A percentile compares a stretch with the other conserved stretches of the same genome.
Conservation (phyloP, 2,329 filamentous ascomycete species). For the Fusarium anthophilum region DNA sequence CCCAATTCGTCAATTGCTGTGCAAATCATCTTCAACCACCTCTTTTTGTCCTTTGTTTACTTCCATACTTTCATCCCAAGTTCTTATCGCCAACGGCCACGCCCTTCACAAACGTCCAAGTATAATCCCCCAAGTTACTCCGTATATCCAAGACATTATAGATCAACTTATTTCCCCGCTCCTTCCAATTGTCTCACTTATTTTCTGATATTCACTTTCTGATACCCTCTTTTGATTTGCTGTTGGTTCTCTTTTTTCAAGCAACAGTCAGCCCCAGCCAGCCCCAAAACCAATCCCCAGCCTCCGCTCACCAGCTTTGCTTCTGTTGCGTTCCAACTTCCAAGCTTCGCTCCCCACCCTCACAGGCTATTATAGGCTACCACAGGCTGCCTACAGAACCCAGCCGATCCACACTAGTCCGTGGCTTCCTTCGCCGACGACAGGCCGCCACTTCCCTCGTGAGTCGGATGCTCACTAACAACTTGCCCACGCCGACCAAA, state of each 20-base stretch:
- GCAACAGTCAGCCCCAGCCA: conserved; percentile 13
- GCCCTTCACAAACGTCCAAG: conserved; percentile 11
- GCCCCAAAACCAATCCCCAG: conserved; percentile 15
- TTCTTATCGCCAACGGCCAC: not conserved
- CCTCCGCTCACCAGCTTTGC: conserved; percentile 26
- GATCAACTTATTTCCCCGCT: conserved; percentile 29
- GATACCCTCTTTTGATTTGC: conserved; percentile 1
- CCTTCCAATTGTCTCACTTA: conserved; percentile 28
- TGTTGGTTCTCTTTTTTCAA: not conserved
- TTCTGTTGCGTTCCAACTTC: conserved; percentile 37
- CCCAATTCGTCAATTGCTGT: not conserved
- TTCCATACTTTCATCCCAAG: conserved; percentile 11
- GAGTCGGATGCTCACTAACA: conserved; percentile 26
- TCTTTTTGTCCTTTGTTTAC: conserved; percentile 27
- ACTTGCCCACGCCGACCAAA: conserved; percentile 12
- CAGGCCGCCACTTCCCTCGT: conserved; percentile 33
- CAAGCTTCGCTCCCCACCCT: conserved; percentile 23
- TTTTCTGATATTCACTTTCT: not conserved
- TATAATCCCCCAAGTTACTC: not conserved
- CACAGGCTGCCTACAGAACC: not conserved
- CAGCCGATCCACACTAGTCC: conserved; percentile 25
- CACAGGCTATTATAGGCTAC: not conserved
- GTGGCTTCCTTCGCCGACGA: conserved; percentile 33
- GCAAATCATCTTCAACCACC: not conserved
- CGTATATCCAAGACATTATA: conserved; percentile 28